Evolutionary conservation across 2,329 filamentous ascomycete genomes (phyloP), one percentile per base, ranked within the genome.

Genomic region (Apiospora pterosperma): DNA sequence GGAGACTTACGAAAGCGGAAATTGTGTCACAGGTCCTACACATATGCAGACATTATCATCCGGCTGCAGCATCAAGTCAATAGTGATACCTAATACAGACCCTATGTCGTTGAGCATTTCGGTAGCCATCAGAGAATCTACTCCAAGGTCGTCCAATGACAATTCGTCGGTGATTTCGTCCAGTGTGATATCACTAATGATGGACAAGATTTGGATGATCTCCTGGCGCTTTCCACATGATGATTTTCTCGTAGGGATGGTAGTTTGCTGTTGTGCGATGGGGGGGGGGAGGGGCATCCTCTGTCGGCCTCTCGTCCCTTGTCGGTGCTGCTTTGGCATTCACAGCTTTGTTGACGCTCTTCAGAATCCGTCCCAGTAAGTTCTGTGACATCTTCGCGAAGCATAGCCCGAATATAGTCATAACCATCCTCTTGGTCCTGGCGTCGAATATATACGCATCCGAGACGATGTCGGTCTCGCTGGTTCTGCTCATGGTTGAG

Each of bases 371-470:
- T 1, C 34, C 63, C 12, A 68, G 64, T 31, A 67, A 28, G 12
- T 8, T 34, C 25, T 42, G 62, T 16, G 62, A 36, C 62, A 66
- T 67, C 55, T 67, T 66, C 2, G 63, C 61, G 62, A 69, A 70
- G 7, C 55, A 52, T 28, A 67, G 63, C 12, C 68, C 68, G 12
- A 70, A 65, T 0, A 61, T 64, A 2, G 66, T 58, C 67, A 70
- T 68, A 28, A 70, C 68, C 68, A 69, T 67, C 66, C 64, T 67
- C 14, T 58, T 64, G 31, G 55, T 67, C 36, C n/a, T 21, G 6
- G 63, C 62, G 12, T 69, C 67, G 38, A 70, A 70, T 7, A 70
- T 66, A 42, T 69, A 70, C n/a, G 59, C 65, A 61, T 70, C 68
- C 2, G 63, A 58, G 16, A 36, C 55, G 21, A 59, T 59, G 1